Percentiles rank a stretch among this genome's conserved stretches.
These are phyloP conservation scores for Xylariaceae sp. DNA, from an alignment of 2,329 filamentous ascomycete genomes.

Conservation along the genomic window DNA sequence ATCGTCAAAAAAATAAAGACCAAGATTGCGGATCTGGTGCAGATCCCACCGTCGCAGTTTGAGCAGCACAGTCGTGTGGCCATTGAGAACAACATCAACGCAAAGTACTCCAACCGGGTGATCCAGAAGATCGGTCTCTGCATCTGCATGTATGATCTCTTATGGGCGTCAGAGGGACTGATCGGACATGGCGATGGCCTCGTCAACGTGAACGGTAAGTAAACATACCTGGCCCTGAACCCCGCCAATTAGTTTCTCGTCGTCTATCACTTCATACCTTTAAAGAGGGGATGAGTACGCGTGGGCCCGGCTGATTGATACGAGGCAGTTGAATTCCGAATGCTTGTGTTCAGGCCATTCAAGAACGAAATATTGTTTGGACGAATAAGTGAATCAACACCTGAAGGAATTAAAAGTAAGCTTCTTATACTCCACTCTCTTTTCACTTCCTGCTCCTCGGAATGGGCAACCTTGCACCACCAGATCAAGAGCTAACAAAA, in stretches of 20 bases:
- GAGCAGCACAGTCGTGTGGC: constrained; percentile 74
- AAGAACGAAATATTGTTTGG: constrained; percentile 88
- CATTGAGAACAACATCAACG: constrained; percentile 94
- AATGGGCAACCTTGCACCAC: not conserved
- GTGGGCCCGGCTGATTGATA: too few relatives aligned
- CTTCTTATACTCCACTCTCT: constrained; percentile 1
- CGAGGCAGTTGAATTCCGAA: constrained; percentile 88
- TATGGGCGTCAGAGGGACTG: constrained; percentile 84
- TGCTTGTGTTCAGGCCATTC: constrained; percentile 93
- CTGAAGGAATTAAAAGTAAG: constrained; percentile 66
- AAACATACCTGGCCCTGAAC: not conserved
- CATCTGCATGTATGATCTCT: constrained; percentile 85
- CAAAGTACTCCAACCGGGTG: constrained; percentile 88
- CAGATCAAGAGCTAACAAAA: constrained; percentile 1
- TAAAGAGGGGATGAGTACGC: too few relatives aligned
- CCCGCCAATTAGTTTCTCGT: not conserved
- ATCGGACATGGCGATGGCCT: constrained; percentile 90
- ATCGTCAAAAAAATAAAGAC: constrained; percentile 54
- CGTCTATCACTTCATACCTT: too few relatives aligned
- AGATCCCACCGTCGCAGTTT: constrained; percentile 86
- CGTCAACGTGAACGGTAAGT: constrained; percentile 86
- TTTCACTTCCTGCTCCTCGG: not conserved
- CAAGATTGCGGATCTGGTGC: constrained; percentile 88
- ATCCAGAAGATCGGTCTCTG: constrained; percentile 93
- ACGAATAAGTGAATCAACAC: constrained; percentile 69